These are phyloP conservation scores for Hemileccinum impolitum DNA, from an alignment of 768 basidiomycete species.

Conservation along the genomic window DNA sequence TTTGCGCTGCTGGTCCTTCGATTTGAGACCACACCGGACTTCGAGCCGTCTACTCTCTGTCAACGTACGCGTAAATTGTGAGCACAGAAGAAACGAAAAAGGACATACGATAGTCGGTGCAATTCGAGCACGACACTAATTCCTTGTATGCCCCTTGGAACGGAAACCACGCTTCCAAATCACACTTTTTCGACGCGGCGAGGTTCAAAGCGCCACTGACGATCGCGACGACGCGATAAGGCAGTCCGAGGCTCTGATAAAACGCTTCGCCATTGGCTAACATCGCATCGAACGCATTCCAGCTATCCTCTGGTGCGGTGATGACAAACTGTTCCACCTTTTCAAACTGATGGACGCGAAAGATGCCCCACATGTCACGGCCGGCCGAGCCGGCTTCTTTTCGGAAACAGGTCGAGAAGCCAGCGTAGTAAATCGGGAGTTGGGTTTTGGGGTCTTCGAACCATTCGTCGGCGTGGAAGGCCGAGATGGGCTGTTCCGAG, in stretches of 20 bases:
- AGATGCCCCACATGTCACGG: conserved; percentile 99
- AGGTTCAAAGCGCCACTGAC: conserved; percentile 96
- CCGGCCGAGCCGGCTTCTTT: conserved; percentile 98
- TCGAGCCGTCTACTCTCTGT: conserved; percentile 91
- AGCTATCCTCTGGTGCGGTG: conserved; percentile 91
- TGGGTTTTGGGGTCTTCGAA: conserved; percentile 90
- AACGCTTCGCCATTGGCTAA: conserved; percentile 86
- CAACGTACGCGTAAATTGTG: background rate
- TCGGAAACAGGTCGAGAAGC: conserved; percentile 95
- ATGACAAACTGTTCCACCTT: conserved; percentile 98
- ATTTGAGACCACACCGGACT: conserved; percentile 88
- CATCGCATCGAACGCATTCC: conserved; percentile 93
- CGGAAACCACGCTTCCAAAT: conserved; percentile 99
- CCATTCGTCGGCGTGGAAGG: conserved; percentile 95
- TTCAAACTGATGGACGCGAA: conserved; percentile 99
- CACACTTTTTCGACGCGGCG: conserved; percentile 95
- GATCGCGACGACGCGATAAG: conserved; percentile 91
- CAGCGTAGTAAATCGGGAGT: conserved; percentile 88
- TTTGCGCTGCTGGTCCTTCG: conserved; percentile 86
- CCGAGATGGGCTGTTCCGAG: conserved; percentile 97
- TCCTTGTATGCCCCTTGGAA: conserved; percentile 97
- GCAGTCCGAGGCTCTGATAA: conserved; percentile 90
- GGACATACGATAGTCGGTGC: conserved; percentile 95
- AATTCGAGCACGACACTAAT: conserved; percentile 96
- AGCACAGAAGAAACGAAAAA: background rate